phyloP scores from a whole-genome alignment of 306 rosid genomes.

The Begonia peltatifolia region DNA sequence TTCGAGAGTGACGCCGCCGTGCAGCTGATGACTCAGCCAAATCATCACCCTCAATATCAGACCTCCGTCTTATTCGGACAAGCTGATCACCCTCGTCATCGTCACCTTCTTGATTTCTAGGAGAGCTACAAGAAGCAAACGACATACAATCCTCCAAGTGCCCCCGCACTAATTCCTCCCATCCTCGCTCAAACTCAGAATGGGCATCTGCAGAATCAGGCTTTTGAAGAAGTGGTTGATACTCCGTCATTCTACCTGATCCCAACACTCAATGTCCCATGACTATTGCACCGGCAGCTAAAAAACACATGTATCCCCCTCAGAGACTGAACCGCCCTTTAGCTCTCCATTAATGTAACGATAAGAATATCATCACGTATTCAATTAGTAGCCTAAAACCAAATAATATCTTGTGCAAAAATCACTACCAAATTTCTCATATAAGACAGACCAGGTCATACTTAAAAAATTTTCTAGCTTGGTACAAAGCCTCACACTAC shows the following conservation, averaged over 20 bases:
- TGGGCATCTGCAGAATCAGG: conserved; percentile 79
- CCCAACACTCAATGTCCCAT: conserved; percentile 7
- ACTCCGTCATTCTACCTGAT: conserved; percentile 63
- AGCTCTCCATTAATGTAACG: conserved; percentile 17
- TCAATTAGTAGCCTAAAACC: conserved; percentile 16
- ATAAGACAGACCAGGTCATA: conserved; percentile 20
- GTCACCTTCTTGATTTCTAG: conserved; percentile 58
- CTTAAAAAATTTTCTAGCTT: conserved; percentile 11
- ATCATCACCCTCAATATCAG: conserved; percentile 91
- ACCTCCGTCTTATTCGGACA: conserved; percentile 80
- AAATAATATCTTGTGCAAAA: conserved; percentile 5
- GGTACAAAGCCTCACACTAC: conserved; percentile 8
- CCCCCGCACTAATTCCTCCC: conserved; percentile 89
- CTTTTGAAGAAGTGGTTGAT: conserved; percentile 79
- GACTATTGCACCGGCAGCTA: conserved; percentile 6
- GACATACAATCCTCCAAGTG: conserved; percentile 95
- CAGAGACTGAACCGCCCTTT: conserved; percentile 10
- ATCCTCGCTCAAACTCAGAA: conserved; percentile 64
- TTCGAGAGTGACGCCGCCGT: conserved; percentile 68
- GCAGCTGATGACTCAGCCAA: conserved; percentile 90
- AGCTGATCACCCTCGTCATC: conserved; percentile 87
- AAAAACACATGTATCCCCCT: not conserved
- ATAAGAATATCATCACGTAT: conserved; percentile 11
- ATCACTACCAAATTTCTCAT: conserved; percentile 3
- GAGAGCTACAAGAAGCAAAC: conserved; percentile 87